phyloP scores from a whole-genome alignment of 768 basidiomycete species.

The Panaeolus cyanescens region DNA sequence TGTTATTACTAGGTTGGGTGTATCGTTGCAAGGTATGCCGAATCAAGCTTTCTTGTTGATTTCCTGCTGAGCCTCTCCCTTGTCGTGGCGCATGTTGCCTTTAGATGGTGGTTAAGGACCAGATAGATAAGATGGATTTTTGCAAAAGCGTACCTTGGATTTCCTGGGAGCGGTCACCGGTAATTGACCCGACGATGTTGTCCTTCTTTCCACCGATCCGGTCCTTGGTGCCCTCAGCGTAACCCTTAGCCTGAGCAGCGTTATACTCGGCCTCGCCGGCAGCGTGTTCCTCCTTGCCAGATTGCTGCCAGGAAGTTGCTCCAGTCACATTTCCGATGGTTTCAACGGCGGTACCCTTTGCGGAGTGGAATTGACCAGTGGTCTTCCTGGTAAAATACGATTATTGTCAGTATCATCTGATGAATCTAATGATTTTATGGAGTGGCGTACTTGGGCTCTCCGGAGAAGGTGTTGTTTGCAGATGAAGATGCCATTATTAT shows the following conservation, averaged over 20 bases:
- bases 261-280: slow-evolving; percentile 43
- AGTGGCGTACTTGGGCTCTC: slow-evolving; percentile 21
- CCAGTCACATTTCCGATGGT: slow-evolving; percentile 46
- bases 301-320: slow-evolving; percentile 34
- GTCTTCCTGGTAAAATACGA: slow-evolving; percentile 30
- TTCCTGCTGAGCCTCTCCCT: slow-evolving; percentile 46
- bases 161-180: slow-evolving; percentile 42
- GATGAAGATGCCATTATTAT: slow-evolving; percentile 8
- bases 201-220: slow-evolving; percentile 46
- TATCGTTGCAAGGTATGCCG: neutral
- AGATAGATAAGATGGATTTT: neutral
- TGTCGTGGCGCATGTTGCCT: slow-evolving; percentile 48
- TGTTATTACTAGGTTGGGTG: neutral
- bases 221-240: slow-evolving; percentile 45
- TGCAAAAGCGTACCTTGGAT: neutral
- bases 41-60: slow-evolving; percentile 38
- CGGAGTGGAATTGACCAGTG: slow-evolving; percentile 39
- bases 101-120: neutral
- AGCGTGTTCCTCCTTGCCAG: slow-evolving; percentile 47
- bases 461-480: slow-evolving; percentile 20
- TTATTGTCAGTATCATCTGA: too few species aligned
- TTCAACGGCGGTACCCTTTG: slow-evolving; percentile 36
- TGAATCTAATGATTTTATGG: neutral
- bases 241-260: slow-evolving; percentile 45
- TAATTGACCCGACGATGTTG: slow-evolving; percentile 44